Evolutionary conservation across 257 asterid genomes (phyloP).

Genomic region (Solanum pinnatisectum): DNA sequence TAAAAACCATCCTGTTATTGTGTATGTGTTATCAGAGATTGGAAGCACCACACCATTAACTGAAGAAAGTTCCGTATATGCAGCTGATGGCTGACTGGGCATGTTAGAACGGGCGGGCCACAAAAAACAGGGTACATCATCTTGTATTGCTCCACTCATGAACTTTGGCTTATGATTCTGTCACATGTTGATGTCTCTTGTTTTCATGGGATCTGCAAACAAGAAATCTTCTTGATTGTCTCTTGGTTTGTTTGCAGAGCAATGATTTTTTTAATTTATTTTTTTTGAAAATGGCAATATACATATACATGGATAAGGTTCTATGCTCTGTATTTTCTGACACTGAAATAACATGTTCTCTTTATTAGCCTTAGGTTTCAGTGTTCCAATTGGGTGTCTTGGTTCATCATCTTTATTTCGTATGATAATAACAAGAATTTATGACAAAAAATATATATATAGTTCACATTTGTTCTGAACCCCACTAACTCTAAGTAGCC

Average conservation of each 20-base stretch:
- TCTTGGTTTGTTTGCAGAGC: background rate
- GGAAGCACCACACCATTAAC: background rate
- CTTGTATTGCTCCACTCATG: background rate
- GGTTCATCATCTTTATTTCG: background rate
- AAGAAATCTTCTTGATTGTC: background rate
- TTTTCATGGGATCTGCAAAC: background rate
- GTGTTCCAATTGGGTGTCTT: background rate
- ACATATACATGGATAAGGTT: background rate
- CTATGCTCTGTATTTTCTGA: background rate
- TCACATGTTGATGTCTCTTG: slow-evolving; percentile 33
- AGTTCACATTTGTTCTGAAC: background rate
- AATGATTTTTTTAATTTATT: background rate
- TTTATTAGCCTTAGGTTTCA: background rate
- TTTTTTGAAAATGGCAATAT: background rate
- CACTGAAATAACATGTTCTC: background rate
- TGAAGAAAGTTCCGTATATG: background rate
- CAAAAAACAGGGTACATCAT: background rate
- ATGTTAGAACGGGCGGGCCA: background rate
- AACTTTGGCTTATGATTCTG: background rate
- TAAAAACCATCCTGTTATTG: background rate
- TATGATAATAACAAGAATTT: background rate
- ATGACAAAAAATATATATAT: no score
- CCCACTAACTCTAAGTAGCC: background rate
- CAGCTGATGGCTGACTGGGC: background rate
- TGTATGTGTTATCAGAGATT: background rate